Percentiles rank a stretch among this genome's conserved stretches.
Evolutionary conservation across 371 early-diverging fungal species (phyloP).

Genomic region (Dichotomocladium elegans): DNA sequence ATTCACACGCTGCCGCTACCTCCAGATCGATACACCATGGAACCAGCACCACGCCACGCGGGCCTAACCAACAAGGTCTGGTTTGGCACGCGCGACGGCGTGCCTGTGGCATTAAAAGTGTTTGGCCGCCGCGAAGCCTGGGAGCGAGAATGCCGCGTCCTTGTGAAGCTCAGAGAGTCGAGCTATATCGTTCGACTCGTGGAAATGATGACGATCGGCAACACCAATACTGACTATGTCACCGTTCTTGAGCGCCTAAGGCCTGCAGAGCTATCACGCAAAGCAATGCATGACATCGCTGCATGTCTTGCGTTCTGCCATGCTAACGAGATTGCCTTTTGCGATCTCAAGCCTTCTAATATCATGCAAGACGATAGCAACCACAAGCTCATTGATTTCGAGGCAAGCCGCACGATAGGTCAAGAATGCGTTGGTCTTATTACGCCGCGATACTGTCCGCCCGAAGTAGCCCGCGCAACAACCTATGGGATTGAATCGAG

Average conservation of each 20-base stretch:
- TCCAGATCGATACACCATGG: slow-evolving; percentile 3
- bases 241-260: slow-evolving; percentile 35
- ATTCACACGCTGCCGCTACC: not conserved
- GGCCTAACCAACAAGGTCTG: slow-evolving; percentile 39
- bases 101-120: slow-evolving; percentile 21
- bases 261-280: slow-evolving; percentile 10
- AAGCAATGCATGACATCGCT: not conserved
- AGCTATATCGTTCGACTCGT: slow-evolving; percentile 30
- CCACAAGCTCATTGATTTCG: slow-evolving; percentile 34
- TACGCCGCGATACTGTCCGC: slow-evolving; percentile 29
- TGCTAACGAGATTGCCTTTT: slow-evolving; percentile 22
- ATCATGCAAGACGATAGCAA: slow-evolving; percentile 25
- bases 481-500: slow-evolving; percentile 45
- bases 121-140: slow-evolving; percentile 47
- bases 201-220: slow-evolving; percentile 34
- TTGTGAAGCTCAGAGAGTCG: slow-evolving; percentile 25
- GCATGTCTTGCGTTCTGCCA: slow-evolving; percentile 34
- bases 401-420: slow-evolving; percentile 42
- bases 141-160: slow-evolving; percentile 41
- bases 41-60: slow-evolving; percentile 18
- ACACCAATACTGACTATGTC: slow-evolving; percentile 24
- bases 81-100: slow-evolving; percentile 15
- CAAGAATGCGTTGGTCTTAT: slow-evolving; percentile 27
- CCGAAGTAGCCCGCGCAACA: slow-evolving; percentile 45
- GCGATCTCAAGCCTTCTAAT: slow-evolving; percentile 34